Conservation (phyloP, 306 rosid species). For the Glycine tomentella region DNA sequence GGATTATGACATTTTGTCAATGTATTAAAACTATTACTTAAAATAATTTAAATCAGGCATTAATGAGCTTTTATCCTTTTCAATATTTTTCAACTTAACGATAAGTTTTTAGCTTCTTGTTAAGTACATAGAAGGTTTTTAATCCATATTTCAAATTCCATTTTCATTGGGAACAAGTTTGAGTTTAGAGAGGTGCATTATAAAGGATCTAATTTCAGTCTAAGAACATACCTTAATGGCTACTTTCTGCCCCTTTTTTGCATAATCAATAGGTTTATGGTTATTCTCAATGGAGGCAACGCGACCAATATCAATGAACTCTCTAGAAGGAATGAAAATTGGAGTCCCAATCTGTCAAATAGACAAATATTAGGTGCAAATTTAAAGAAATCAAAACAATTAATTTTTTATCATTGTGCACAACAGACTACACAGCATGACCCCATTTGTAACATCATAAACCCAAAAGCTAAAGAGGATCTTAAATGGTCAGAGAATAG, state of each 20-base stretch:
- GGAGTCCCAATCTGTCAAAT: conserved; percentile 88
- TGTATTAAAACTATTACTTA: conserved; percentile 1
- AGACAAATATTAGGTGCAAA: conserved; percentile 37
- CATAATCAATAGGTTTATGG: conserved; percentile 87
- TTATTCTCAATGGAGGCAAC: conserved; percentile 90
- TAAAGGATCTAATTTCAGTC: conserved; percentile 25
- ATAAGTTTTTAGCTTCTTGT: too few species aligned
- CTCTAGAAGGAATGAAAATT: conserved; percentile 85
- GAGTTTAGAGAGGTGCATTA: not conserved
- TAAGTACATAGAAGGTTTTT: too few species aligned
- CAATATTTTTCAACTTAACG: not conserved
- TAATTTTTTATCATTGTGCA: too few species aligned
- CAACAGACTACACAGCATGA: too few species aligned
- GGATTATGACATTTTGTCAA: not conserved
- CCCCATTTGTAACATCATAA: too few species aligned
- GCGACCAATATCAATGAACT: conserved; percentile 85
- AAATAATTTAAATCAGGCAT: conserved; percentile 26
- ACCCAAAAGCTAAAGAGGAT: too few species aligned
- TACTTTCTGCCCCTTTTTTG: conserved; percentile 87
- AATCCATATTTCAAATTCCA: too few species aligned
- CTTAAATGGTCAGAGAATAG: too few species aligned
- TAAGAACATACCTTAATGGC: conserved; percentile 81
- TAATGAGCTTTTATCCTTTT: conserved; percentile 2
- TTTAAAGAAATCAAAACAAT: conserved; percentile 15
- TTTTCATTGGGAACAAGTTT: not conserved